Evolutionary conservation across 1,284 basidiomycete species (phyloP), one percentile per base, ranked within the genome.

Genomic region (Ganoderma boninense): DNA sequence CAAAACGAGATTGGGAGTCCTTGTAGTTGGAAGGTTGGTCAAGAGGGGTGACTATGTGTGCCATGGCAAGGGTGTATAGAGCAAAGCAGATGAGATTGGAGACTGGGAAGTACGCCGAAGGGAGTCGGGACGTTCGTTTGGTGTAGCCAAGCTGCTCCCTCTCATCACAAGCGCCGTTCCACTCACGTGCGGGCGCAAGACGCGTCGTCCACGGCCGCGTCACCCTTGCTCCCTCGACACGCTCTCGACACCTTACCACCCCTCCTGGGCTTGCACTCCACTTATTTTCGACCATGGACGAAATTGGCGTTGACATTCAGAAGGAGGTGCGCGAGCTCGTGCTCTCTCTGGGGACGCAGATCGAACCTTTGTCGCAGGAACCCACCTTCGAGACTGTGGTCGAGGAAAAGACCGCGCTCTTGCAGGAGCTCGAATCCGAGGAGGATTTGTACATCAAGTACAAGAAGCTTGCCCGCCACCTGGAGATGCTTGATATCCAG

Each of bases 21-120:
- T 95, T 95, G 84, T 98, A 98, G 79, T 96, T 96, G 10, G 97
- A 98, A 23, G 97, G 96, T 78, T 96, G 92, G 83, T 98, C 97
- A 73, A 98, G 87, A 26, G 93, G 83, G 42, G 89, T 82, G 64
- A 97, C 91, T 75, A 97, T 91, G 85, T 97, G 93, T 62, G 96
- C 90, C 97, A 98, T 98, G 73, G 68, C 78, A 40, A 46, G 40
- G 2, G 29, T 43, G 13, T 65, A 8, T 38, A 11, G 44, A 42
- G 62, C 14, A 62, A 69, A 71, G 68, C 61, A 65, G 46, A 71
- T 71, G 66, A 52, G 60, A 67, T 70, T 75, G 62, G 66, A 65
- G 49, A 35, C 49, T 26, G 23, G 23, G 11, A 20, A 49, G 46
- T 23, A 32, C 29, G 14, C 43, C 49, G 26, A 40, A 43, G 66